Evolutionary conservation across 1,284 basidiomycete genomes (phyloP).

Genomic region (Trametes pubescens): DNA sequence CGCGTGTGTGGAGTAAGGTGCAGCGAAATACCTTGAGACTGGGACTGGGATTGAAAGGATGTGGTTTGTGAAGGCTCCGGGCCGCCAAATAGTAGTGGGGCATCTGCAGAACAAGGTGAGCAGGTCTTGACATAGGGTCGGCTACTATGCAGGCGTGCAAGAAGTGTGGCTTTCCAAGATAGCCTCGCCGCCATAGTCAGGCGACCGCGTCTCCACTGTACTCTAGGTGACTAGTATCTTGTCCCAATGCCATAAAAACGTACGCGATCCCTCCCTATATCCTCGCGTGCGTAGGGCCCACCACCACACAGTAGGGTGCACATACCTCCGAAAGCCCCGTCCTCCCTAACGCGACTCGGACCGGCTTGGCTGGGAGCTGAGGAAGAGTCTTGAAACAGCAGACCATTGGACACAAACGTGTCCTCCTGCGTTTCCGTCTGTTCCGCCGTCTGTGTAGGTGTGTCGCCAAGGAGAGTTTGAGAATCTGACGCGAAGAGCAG

Average conservation of each 20-base stretch:
- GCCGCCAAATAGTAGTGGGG: constrained; percentile 24
- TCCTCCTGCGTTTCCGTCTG: constrained; percentile 9
- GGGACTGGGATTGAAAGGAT: constrained; percentile 13
- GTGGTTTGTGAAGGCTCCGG: neutral
- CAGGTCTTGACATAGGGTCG: no score
- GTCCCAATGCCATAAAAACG: no score
- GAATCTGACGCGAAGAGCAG: constrained; percentile 24
- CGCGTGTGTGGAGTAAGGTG: neutral
- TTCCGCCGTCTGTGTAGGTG: neutral
- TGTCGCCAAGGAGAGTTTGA: constrained; percentile 2
- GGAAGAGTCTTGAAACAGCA: constrained; percentile 18
- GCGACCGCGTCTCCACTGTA: no score
- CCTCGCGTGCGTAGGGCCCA: no score
- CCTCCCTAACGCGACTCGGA: neutral
- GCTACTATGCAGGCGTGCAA: neutral
- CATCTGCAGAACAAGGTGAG: constrained; percentile 11
- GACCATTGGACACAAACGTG: constrained; percentile 29
- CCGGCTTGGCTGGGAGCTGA: neutral
- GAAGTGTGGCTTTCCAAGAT: neutral
- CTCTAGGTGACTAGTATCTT: no score
- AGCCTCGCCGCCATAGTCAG: no score
- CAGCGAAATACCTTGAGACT: constrained; percentile 23
- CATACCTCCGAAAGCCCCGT: constrained; percentile 24
- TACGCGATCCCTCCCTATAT: no score
- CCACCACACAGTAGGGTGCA: neutral